phyloP scores from a whole-genome alignment of 2,329 filamentous ascomycete species.

The Beauveria bassiana region DNA sequence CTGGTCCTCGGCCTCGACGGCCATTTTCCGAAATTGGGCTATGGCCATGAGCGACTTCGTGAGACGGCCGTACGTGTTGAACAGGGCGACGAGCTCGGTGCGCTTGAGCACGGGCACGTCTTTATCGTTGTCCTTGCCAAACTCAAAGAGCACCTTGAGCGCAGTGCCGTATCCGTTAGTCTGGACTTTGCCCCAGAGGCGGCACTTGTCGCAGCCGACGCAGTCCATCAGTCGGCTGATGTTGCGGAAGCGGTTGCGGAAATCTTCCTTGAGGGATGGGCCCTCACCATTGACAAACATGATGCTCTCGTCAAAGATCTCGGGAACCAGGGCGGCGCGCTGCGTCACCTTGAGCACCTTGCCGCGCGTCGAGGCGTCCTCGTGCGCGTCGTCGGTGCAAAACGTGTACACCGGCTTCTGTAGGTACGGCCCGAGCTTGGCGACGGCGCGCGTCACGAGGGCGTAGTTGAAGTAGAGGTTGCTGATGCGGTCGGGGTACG shows the following conservation, averaged over 20 bases:
- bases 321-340: slow-evolving; percentile 58
- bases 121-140: slow-evolving; percentile 56
- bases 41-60: slow-evolving; percentile 73
- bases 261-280: slow-evolving; percentile 85
- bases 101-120: slow-evolving; percentile 66
- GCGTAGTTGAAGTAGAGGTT: slow-evolving; percentile 99
- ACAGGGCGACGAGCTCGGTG: slow-evolving; percentile 86
- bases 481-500: slow-evolving; percentile 81
- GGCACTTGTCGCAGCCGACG: slow-evolving; percentile 96
- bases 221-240: slow-evolving; percentile 97
- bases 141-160: slow-evolving; percentile 92
- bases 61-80: slow-evolving; percentile 88
- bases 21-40: slow-evolving; percentile 58
- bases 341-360: slow-evolving; percentile 74
- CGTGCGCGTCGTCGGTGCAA: slow-evolving; percentile 74
- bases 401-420: slow-evolving; percentile 68
- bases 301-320: slow-evolving; percentile 88
- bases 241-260: slow-evolving; percentile 94
- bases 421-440: slow-evolving; percentile 79
- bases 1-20: slow-evolving; percentile 26
- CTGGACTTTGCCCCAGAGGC: slow-evolving; percentile 95
- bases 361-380: slow-evolving; percentile 71
- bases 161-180: slow-evolving; percentile 92
- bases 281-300: slow-evolving; percentile 83
- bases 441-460: slow-evolving; percentile 81